Evolutionary conservation across 495 filamentous ascomycete genomes (phyloP), one percentile per base, ranked within the genome.

Genomic region (Hypoxylon subgilvum): DNA sequence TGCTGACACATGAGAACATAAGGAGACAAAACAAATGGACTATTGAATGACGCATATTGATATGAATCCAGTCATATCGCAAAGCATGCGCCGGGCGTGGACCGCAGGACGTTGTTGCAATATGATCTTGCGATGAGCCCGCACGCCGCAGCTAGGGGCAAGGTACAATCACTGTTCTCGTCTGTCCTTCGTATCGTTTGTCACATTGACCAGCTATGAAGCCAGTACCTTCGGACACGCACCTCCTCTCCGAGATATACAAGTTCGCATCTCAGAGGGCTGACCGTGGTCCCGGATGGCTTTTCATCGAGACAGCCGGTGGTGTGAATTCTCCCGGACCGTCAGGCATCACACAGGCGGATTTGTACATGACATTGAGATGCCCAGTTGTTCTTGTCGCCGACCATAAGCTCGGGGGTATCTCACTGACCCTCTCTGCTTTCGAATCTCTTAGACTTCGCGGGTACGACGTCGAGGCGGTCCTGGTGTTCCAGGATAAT

Each of bases 301-400:
- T 85, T 1, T 72, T 92, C 23, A 75, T 92, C 27, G 89, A 92
- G 68, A 92, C 89, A 1, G 89, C 89, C 0, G 89, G 89, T 3
- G 89, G 89, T 7, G 84, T 89, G 0, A 82, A 90, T 63, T 90
- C 88, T 1, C 89, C 89, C 0, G 80, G 81, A 1, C 88, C 88
- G 8, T 86, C 83, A 48, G 88, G 87, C n/a, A 85, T 76, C 21
- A 86, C 86, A 0, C 89, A 92, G 63, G 88, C 85, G 4, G 88
- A 92, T 61, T 69, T 90, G 21, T 92, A 89, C 68, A 77, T 83
- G 1, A 84, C 87, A 0, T 76, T 92, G 0, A 76, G 89, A 22
- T 72, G 90, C 5, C 89, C 89, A 0, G 83, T 88, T n/a, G 71
- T 90, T 16, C 77, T 92, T 2, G 77, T 91, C 8, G 87, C 84